Conservation (phyloP, 164 flowering plant genomes). For the Macadamia integrifolia region DNA sequence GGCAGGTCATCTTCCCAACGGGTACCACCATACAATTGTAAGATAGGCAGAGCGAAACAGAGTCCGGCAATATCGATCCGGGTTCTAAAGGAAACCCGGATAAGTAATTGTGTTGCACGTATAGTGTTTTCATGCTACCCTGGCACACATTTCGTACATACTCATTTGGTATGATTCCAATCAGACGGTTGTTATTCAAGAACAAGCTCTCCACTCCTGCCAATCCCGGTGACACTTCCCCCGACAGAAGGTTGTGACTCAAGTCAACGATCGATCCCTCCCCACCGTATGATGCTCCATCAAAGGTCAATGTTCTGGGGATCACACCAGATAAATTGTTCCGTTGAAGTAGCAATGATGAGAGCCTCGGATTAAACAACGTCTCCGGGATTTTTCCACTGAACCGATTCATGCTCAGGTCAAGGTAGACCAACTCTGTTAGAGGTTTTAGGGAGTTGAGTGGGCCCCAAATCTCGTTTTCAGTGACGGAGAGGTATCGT, state of each 20-base stretch:
- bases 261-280: conserved; percentile 48
- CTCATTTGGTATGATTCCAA: conserved; percentile 49
- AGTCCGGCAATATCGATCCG: conserved; percentile 33
- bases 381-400: conserved; percentile 52
- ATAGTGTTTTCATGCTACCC: conserved; percentile 45
- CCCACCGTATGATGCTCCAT: conserved; percentile 13
- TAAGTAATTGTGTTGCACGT: conserved; percentile 63
- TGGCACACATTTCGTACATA: conserved; percentile 31
- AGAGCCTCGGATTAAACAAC: conserved; percentile 26
- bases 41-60: conserved; percentile 48
- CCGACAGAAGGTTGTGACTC: conserved; percentile 57
- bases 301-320: conserved; percentile 9
- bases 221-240: conserved; percentile 29
- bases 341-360: conserved; percentile 53
- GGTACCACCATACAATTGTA: conserved; percentile 76
- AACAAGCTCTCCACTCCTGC: conserved; percentile 49
- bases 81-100: conserved; percentile 34
- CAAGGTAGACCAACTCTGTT: conserved; percentile 46
- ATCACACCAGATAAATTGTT: conserved; percentile 53
- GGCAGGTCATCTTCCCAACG: conserved; percentile 38
- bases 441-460: conserved; percentile 32
- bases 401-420: conserved; percentile 63
- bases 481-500: conserved; percentile 56
- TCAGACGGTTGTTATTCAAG: conserved; percentile 59
- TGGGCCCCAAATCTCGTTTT: conserved; percentile 51